Evolutionary conservation across 495 filamentous ascomycete genomes (phyloP).

Genomic region (Massariosphaeria phaeospora): DNA sequence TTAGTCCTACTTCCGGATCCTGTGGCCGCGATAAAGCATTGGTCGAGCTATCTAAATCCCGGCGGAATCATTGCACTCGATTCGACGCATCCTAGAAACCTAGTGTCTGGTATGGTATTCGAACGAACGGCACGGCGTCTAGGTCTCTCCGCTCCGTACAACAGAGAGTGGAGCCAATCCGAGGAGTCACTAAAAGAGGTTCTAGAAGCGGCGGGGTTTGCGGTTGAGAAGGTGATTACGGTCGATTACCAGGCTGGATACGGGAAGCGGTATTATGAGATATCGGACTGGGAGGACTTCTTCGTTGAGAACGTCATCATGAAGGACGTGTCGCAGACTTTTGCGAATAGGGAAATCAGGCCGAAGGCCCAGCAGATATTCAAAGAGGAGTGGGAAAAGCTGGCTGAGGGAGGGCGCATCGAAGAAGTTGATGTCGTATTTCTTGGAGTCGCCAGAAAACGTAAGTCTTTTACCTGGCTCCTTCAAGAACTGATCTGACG

Average conservation of each 20-base stretch:
- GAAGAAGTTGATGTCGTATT: constrained; percentile 27
- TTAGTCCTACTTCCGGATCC: constrained; percentile 41
- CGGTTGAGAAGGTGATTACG: constrained; percentile 13
- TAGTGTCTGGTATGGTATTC: constrained; percentile 20
- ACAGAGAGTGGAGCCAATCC: constrained; percentile 32
- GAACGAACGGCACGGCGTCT: constrained; percentile 29
- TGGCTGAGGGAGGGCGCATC: constrained; percentile 21
- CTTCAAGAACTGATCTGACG: neutral
- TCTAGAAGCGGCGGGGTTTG: constrained; percentile 12
- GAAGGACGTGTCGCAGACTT: neutral
- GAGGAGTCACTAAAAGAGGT: constrained; percentile 15
- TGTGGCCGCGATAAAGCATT: constrained; percentile 33
- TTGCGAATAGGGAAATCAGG: neutral
- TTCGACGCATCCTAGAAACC: constrained; percentile 27
- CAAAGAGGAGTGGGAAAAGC: constrained; percentile 21
- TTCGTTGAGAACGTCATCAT: constrained; percentile 13
- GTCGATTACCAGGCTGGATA: constrained; percentile 24
- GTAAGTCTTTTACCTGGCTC: constrained; percentile 1
- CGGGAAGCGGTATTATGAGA: constrained; percentile 11
- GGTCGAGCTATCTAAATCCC: constrained; percentile 39
- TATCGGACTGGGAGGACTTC: constrained; percentile 1
- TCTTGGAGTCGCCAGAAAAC: constrained; percentile 15
- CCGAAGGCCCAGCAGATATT: constrained; percentile 12
- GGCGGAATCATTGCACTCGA: constrained; percentile 38
- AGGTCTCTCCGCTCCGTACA: constrained; percentile 15